Evolutionary conservation across 441 rosid genomes (phyloP), one percentile per base, ranked within the genome.

Genomic region (Brassica balearica): DNA sequence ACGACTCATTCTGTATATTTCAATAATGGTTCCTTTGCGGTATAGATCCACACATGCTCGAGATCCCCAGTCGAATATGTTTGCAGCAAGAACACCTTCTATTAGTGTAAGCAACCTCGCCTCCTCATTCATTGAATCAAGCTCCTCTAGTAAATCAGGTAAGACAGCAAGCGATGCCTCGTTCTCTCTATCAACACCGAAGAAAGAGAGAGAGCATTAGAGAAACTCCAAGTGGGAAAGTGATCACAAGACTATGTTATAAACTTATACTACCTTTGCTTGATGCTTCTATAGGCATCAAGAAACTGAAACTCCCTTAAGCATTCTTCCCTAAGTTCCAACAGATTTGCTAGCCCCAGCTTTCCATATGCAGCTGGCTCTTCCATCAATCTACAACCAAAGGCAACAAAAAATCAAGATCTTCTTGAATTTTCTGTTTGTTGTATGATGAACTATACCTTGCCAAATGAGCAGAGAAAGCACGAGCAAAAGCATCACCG

Each of bases 351-450:
- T 81, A 96, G 86, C 29, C 99, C 99, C 67, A 96, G 82, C 82
- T 96, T 96, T 61, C 98, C 99, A 83, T 94, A 96, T 71, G 99
- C 99, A 69, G 98, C 93, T 48, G 98, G 99, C 85, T 96, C 99
- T 83, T 96, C 98, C 92, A 92, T 96, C 86, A 96, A 86, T 85
- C 99, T 96, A 75, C 69, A 75, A 4, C 67, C 74, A 20, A 55
- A 69, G 38, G 53, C 7, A 62, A 73, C 2, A 73, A 22, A 1
- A 3, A 38, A 0, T 15, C 7, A 14, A 4, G 9, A 14, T 12
- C 3, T 67, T 61, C 32, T 67, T 59, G 64, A 77, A 29, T 3
- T 56, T 17, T 56, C 61, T 36, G 67, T 12, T 61, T 65, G 69
- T 60, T 69, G 43, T 27, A 6, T 75, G 62, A 70, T 43, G 68